These are phyloP conservation scores for Aciculosporium take DNA, from an alignment of 2,329 filamentous ascomycete genomes.

Conservation along the genomic window DNA sequence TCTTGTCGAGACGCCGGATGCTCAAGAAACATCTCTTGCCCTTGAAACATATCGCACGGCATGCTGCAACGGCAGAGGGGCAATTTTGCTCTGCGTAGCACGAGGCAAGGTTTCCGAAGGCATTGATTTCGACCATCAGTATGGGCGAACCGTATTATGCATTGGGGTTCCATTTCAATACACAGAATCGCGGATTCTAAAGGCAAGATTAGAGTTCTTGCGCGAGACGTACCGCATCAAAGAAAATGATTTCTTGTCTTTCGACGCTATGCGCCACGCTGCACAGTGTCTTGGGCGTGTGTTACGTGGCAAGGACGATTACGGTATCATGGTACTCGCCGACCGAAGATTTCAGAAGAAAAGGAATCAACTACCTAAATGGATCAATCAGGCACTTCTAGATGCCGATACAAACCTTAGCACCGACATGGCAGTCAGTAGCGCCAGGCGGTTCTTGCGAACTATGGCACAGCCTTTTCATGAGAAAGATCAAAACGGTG, in stretches of 20 bases:
- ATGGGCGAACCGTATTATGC: conserved; percentile 86
- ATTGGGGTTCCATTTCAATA: conserved; percentile 98
- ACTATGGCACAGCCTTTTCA: conserved; percentile 88
- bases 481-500: conserved; percentile 71
- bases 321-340: conserved; percentile 98
- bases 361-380: conserved; percentile 78
- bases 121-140: conserved; percentile 98
- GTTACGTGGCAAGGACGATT: conserved; percentile 90
- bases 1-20: conserved; percentile 91
- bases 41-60: conserved; percentile 95
- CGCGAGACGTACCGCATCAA: conserved; percentile 92
- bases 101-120: conserved; percentile 95
- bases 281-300: conserved; percentile 94
- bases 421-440: conserved; percentile 87
- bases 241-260: conserved; percentile 94
- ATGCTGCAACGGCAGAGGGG: conserved; percentile 91
- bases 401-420: conserved; percentile 82
- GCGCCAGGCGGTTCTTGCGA: conserved; percentile 75
- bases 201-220: conserved; percentile 89
- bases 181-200: conserved; percentile 92
- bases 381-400: conserved; percentile 80
- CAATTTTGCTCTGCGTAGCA: conserved; percentile 85
- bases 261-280: conserved; percentile 98
- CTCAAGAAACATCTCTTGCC: conserved; percentile 89
- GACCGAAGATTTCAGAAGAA: conserved; percentile 92